Percentiles rank a stretch among this genome's conserved stretches.
These are phyloP conservation scores for Trichoderma gamsii DNA, from an alignment of 495 filamentous ascomycete genomes.

Conservation along the genomic window DNA sequence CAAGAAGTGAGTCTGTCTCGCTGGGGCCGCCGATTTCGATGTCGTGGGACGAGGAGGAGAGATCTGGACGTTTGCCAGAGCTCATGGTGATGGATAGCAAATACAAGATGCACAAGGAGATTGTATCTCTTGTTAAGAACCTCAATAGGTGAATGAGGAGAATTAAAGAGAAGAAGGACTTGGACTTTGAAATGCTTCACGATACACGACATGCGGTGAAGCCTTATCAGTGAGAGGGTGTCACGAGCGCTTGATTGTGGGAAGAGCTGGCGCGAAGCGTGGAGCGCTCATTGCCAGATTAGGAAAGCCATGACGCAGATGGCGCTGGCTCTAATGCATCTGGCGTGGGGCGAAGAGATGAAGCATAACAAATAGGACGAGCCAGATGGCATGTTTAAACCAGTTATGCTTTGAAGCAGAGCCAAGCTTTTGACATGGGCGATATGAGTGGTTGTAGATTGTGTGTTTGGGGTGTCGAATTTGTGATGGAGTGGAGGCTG, in stretches of 20 bases:
- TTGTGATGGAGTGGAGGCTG: too few species aligned
- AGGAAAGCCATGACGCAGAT: slow-evolving; percentile 4
- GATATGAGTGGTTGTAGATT: too few species aligned
- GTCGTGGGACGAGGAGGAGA: slow-evolving; percentile 9
- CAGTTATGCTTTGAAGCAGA: neutral
- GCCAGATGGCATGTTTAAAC: neutral
- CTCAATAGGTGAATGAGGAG: neutral
- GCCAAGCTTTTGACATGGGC: too few species aligned
- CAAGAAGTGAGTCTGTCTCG: slow-evolving; percentile 33
- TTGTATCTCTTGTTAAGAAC: neutral
- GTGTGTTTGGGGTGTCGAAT: too few species aligned
- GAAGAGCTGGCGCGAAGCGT: neutral
- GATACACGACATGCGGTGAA: too few species aligned
- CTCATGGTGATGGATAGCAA: neutral
- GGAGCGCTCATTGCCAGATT: neutral
- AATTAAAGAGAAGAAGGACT: neutral
- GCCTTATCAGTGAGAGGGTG: neutral
- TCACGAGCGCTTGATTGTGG: neutral
- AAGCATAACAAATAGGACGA: neutral
- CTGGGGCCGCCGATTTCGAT: slow-evolving; percentile 33
- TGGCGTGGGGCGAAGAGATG: neutral
- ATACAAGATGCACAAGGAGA: neutral
- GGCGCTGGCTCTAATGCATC: slow-evolving; percentile 8
- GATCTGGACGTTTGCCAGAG: slow-evolving; percentile 1
- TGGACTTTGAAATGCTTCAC: neutral